Conservation (phyloP, 78 protist species). For the slime mould (Dictyostelium discoideum) region DNA sequence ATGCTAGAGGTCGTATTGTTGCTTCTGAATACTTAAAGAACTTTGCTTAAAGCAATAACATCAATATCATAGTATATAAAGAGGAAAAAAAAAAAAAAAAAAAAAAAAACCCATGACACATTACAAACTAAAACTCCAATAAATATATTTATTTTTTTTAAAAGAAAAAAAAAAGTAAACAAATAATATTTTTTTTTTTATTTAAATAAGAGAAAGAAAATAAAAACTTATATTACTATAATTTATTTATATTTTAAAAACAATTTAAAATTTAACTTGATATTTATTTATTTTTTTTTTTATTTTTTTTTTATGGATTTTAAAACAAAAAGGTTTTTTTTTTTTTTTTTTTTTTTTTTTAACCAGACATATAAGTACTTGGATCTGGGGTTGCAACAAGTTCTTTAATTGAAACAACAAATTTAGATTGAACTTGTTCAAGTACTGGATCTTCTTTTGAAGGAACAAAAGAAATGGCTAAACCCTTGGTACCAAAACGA, state of each 20-base stretch:
- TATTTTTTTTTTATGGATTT: background rate
- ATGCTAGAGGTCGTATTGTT: conserved; percentile 92
- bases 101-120: background rate
- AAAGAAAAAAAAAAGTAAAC: background rate
- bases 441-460: conserved; percentile 89
- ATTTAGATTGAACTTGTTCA: conserved; percentile 95
- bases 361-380: conserved; percentile 17
- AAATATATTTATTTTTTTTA: background rate
- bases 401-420: conserved; percentile 91
- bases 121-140: background rate
- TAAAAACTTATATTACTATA: background rate
- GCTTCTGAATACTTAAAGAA: conserved; percentile 93
- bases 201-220: background rate
- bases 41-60: conserved; percentile 37
- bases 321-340: background rate
- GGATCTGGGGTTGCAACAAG: conserved; percentile 93
- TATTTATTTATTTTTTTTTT: no score
- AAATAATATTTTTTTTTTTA: background rate
- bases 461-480: conserved; percentile 98
- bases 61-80: background rate
- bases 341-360: background rate
- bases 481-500: conserved; percentile 99
- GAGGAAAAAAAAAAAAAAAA: background rate
- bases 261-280: background rate
- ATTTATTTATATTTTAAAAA: background rate